Conservation (phyloP, 208 protist species). For the Naegleria gruberi region DNA sequence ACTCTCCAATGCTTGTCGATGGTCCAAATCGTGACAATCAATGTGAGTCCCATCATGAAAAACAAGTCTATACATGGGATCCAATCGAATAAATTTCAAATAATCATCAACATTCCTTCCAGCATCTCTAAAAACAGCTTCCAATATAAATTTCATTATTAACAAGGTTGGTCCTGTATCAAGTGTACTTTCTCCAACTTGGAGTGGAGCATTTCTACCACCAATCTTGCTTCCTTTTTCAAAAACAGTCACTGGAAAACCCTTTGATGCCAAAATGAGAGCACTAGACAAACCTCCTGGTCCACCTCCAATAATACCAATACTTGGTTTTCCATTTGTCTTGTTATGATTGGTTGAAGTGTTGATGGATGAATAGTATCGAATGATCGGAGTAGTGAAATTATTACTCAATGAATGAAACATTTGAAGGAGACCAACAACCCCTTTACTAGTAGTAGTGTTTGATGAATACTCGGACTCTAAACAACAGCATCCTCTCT, state of each 20-base stretch:
- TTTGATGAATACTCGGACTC: too few species aligned
- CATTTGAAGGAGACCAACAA: too few species aligned
- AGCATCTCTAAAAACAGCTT: slow-evolving; percentile 7
- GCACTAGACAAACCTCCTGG: background rate
- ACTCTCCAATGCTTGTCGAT: background rate
- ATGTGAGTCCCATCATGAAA: background rate
- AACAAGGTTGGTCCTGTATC: background rate
- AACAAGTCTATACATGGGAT: background rate
- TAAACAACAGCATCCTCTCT: too few species aligned
- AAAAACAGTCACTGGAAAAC: background rate
- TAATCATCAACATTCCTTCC: background rate
- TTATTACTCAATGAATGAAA: too few species aligned
- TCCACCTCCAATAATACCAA: slow-evolving; percentile 14
- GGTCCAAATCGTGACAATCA: background rate
- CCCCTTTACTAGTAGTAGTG: too few species aligned
- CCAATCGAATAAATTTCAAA: background rate
- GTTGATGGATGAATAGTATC: too few species aligned
- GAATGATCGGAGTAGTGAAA: too few species aligned
- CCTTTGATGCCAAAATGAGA: background rate
- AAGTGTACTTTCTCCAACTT: background rate
- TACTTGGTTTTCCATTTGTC: background rate
- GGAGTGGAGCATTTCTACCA: background rate
- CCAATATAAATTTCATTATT: slow-evolving; percentile 10
- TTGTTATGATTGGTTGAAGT: too few species aligned
- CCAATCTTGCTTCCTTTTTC: background rate